Conservation (phyloP, 139 green algal species). For the Diplosphaera chodatii region DNA sequence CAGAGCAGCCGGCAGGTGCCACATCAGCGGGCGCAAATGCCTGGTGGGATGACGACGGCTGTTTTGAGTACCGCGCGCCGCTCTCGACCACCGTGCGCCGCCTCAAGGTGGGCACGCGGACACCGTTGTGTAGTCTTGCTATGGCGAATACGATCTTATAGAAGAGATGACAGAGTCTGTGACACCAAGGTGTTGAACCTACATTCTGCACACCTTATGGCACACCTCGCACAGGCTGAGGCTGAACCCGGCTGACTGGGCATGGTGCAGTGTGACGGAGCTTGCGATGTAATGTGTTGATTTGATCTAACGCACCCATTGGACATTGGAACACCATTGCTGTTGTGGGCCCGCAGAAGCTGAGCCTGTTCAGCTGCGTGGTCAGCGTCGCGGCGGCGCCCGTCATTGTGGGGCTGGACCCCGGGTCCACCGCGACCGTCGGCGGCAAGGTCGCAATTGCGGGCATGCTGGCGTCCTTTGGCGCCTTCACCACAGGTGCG, state of each 20-base stretch:
- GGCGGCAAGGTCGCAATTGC: constrained; percentile 16
- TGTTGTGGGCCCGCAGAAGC: too few relatives aligned
- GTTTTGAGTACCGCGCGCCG: background rate
- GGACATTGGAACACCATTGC: too few relatives aligned
- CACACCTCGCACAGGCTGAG: too few relatives aligned
- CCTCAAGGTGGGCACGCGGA: background rate
- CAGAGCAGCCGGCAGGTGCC: background rate
- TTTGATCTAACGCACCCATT: too few relatives aligned
- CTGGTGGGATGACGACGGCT: background rate
- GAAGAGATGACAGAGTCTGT: too few relatives aligned
- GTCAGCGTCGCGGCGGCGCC: constrained; percentile 25
- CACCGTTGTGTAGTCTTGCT: too few relatives aligned
- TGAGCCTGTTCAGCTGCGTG: constrained; percentile 36
- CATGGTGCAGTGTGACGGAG: too few relatives aligned
- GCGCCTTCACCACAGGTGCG: constrained; percentile 25
- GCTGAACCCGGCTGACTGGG: too few relatives aligned
- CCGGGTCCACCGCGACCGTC: constrained; percentile 7
- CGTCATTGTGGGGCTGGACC: constrained; percentile 27
- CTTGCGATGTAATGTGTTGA: too few relatives aligned
- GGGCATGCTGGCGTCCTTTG: constrained; percentile 24
- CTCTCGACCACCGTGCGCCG: background rate
- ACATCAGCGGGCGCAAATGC: background rate
- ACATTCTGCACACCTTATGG: too few relatives aligned
- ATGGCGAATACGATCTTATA: too few relatives aligned
- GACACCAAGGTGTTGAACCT: too few relatives aligned